Conservation (phyloP, 371 early-diverging fungal genomes). For the Hamiltosporidium tvaerminnensis region DNA sequence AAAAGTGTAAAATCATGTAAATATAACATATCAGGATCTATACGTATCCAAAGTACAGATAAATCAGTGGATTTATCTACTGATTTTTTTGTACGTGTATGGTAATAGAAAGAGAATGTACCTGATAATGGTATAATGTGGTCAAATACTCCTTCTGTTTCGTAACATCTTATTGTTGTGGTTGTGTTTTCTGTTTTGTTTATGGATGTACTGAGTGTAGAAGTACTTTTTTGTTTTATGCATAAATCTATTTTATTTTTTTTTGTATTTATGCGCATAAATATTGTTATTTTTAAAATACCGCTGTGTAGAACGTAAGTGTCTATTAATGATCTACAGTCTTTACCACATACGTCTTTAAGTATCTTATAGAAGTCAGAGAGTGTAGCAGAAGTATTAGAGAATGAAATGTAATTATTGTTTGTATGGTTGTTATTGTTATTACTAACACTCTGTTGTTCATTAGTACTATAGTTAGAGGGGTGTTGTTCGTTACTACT, state of each 20-base stretch:
- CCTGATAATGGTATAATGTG: conserved; percentile 29
- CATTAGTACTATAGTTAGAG: too few relatives aligned
- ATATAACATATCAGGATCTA: conserved; percentile 46
- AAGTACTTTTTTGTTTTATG: conserved; percentile 35
- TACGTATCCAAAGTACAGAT: conserved; percentile 47
- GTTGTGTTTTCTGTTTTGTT: too few relatives aligned
- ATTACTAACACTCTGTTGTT: too few relatives aligned
- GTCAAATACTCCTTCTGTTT: conserved; percentile 50
- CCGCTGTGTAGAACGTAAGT: conserved; percentile 48
- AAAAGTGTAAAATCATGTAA: conserved; percentile 30
- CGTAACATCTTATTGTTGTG: conserved; percentile 39
- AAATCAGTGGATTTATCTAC: conserved; percentile 39
- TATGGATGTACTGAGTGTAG: too few relatives aligned
- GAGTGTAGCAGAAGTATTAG: too few relatives aligned
- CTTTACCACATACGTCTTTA: conserved; percentile 52
- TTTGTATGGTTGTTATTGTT: too few relatives aligned
- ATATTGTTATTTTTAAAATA: conserved; percentile 29
- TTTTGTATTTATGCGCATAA: conserved; percentile 41
- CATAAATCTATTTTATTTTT: conserved; percentile 35
- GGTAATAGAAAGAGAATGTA: conserved; percentile 34
- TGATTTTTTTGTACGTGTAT: conserved; percentile 36
- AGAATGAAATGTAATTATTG: too few relatives aligned
- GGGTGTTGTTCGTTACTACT: too few relatives aligned
- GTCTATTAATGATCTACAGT: conserved; percentile 46
- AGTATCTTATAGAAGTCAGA: conserved; percentile 42